Evolutionary conservation across 208 protist species (phyloP).

Genomic region (Trypanosoma platydactyli): DNA sequence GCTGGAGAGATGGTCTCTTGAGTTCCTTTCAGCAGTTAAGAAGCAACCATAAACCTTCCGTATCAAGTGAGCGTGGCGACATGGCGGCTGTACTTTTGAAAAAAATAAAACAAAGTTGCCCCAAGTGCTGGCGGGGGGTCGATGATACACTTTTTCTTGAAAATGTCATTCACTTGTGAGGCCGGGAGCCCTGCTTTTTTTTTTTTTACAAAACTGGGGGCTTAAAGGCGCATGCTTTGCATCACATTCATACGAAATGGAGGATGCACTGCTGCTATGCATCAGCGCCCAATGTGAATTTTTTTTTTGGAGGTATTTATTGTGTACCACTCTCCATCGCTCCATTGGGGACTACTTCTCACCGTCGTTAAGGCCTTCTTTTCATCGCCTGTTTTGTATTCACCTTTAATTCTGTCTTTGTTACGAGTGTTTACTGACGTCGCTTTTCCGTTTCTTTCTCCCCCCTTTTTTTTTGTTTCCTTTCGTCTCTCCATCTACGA

Average conservation of each 20-base stretch:
- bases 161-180: conserved; percentile 32
- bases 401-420: conserved; percentile 6
- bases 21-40: conserved; percentile 2
- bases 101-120: conserved; percentile 37
- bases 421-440: no score
- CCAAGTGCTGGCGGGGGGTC: conserved; percentile 24
- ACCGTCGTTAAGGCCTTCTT: conserved; percentile 15
- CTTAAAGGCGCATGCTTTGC: background rate
- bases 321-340: background rate
- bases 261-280: no score
- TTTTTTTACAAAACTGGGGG: background rate
- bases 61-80: background rate
- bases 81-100: conserved; percentile 20
- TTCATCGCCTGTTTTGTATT: background rate
- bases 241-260: no score
- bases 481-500: no score
- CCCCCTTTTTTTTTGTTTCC: no score
- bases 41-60: background rate
- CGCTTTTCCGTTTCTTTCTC: no score
- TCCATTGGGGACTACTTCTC: background rate
- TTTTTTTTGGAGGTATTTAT: background rate
- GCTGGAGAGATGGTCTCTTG: conserved; percentile 10
- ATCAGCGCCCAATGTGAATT: background rate
- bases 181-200: conserved; percentile 3
- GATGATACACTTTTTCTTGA: conserved; percentile 31